These are phyloP conservation scores for Lasiodiplodia sp. DNA, from an alignment of 2,329 filamentous ascomycete genomes.

Conservation along the genomic window DNA sequence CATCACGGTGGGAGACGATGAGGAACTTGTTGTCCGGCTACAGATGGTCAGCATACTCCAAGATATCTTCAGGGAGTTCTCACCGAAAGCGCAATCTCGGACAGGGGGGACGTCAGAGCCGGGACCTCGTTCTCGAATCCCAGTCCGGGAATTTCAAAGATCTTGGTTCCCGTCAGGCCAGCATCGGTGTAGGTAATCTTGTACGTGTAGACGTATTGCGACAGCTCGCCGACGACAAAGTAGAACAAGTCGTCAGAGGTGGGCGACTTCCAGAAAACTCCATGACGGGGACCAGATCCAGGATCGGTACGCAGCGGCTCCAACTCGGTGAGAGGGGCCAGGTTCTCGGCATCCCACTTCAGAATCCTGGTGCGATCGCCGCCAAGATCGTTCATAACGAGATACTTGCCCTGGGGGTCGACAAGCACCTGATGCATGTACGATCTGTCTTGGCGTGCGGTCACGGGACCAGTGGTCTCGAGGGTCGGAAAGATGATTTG, in stretches of 20 bases:
- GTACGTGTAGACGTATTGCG: conserved; percentile 65
- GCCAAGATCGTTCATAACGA: conserved; percentile 72
- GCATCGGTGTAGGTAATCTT: conserved; percentile 59
- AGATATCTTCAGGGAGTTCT: conserved; percentile 38
- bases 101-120: conserved; percentile 51
- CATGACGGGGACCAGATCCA: conserved; percentile 71
- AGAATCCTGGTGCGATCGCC: conserved; percentile 69
- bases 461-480: conserved; percentile 45
- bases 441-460: conserved; percentile 61
- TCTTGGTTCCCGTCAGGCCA: conserved; percentile 55
- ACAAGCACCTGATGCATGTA: conserved; percentile 72
- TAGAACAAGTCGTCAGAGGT: conserved; percentile 43
- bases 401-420: conserved; percentile 68
- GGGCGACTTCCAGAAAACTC: conserved; percentile 57
- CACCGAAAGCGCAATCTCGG: conserved; percentile 66
- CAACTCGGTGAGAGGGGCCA: conserved; percentile 54
- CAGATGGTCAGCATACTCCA: background rate
- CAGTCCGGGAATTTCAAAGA: conserved; percentile 55
- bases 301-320: conserved; percentile 55
- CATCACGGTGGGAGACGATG: conserved; percentile 72
- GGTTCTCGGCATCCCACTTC: conserved; percentile 54
- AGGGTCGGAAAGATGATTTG: conserved; percentile 54
- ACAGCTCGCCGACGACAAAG: conserved; percentile 68
- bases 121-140: conserved; percentile 37
- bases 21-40: conserved; percentile 63